Evolutionary conservation across 1,284 basidiomycete species (phyloP).

Genomic region (Bjerkandera adusta): DNA sequence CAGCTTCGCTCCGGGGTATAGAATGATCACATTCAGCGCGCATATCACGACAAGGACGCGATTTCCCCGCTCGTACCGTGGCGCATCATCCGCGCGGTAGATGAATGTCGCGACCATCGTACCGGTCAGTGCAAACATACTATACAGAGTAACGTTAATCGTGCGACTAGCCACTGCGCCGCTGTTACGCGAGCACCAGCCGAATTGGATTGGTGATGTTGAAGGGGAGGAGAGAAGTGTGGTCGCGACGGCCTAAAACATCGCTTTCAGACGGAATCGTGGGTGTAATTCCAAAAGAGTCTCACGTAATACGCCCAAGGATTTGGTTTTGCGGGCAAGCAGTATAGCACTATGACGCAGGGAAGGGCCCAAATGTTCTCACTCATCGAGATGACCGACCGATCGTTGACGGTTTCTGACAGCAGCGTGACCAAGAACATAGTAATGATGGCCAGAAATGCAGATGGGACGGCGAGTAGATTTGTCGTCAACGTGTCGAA

Average conservation of each 20-base stretch:
- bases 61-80: slow-evolving; percentile 50
- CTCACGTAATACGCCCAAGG: slow-evolving; percentile 45
- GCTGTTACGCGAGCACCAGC: slow-evolving; percentile 52
- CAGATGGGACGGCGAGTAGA: not conserved
- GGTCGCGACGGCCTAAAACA: slow-evolving; percentile 26
- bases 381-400: slow-evolving; percentile 43
- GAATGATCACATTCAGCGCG: slow-evolving; percentile 43
- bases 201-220: slow-evolving; percentile 41
- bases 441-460: not conserved
- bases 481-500: too few relatives aligned
- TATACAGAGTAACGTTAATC: slow-evolving; percentile 52
- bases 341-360: slow-evolving; percentile 46
- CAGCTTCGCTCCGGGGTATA: slow-evolving; percentile 48
- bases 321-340: slow-evolving; percentile 40
- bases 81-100: slow-evolving; percentile 50
- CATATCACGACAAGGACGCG: slow-evolving; percentile 42
- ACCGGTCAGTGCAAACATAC: slow-evolving; percentile 52
- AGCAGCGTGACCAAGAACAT: slow-evolving; percentile 38
- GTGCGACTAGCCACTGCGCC: slow-evolving; percentile 53
- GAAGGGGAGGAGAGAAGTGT: slow-evolving; percentile 30
- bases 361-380: slow-evolving; percentile 52
- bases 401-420: slow-evolving; percentile 45
- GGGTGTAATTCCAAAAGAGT: too few relatives aligned
- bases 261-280: not conserved
- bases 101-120: slow-evolving; percentile 43